These are phyloP conservation scores for Saccharum hybrid DNA, from an alignment of 202 grass and related monocot genomes.

Conservation along the genomic window DNA sequence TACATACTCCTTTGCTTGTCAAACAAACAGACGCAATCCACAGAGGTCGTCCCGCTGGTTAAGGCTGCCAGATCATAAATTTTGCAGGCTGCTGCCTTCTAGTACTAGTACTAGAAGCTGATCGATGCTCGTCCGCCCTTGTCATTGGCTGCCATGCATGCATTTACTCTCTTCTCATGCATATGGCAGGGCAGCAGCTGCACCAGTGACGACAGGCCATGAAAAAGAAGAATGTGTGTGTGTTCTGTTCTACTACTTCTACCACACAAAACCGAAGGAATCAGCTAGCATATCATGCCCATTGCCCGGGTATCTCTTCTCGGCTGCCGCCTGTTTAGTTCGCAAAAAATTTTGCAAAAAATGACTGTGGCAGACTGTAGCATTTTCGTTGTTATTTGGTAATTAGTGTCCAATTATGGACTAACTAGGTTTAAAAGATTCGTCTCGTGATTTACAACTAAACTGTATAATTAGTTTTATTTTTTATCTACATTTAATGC, in stretches of 20 bases:
- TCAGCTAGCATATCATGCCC: conserved; percentile 11
- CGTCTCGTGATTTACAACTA: no score
- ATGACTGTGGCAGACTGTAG: no score
- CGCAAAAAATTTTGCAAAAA: no score
- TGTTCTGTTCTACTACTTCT: neutral
- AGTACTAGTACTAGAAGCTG: neutral
- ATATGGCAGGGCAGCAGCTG: conserved; percentile 9
- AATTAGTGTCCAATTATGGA: no score
- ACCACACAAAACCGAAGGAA: conserved; percentile 17
- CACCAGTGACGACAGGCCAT: conserved; percentile 9
- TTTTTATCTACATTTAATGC: no score
- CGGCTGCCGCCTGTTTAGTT: neutral
- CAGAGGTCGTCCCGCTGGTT: neutral
- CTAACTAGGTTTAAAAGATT: no score
- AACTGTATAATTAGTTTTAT: no score
- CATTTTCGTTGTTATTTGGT: no score
- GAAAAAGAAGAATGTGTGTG: conserved; percentile 38
- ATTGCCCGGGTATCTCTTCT: neutral
- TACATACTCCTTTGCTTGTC: neutral
- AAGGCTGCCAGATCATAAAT: conserved; percentile 38
- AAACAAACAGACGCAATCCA: conserved; percentile 14
- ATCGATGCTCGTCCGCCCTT: neutral
- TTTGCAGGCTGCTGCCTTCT: conserved; percentile 24
- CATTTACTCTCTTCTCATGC: conserved; percentile 25
- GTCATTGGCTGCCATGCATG: conserved; percentile 10